Base-by-base conservation (phyloP, 2,329 filamentous ascomycete genomes). In the Aspergillus awamori region DNA sequence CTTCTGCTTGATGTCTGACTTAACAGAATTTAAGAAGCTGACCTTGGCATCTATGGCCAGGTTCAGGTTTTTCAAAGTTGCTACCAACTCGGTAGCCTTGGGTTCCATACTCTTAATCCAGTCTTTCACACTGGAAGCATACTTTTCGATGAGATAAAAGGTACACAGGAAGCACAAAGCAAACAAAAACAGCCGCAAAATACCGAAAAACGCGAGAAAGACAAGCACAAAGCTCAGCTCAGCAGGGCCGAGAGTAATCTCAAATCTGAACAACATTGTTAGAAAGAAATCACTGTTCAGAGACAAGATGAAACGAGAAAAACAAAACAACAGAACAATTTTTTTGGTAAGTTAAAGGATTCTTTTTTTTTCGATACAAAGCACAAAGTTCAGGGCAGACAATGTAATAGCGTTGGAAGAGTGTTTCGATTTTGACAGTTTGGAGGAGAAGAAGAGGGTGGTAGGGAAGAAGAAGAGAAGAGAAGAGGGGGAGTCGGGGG, bases 1-100 rank as follows among this genome's bases (percentile, higher is more conserved):
- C 74, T 91, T 89, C 77, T 96, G 93, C 77, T 97, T 97, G 82
- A 97, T 97, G 75, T 88, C 86, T 47, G 91, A 93, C 79, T 97
- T 96, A 77, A 93, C 82, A 70, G 82, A 83, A 62, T 87, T 91
- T 69, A 97, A 86, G 57, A 86, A 84, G 65, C 86, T 82, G 65
- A 92, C 84, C 74, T 93, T 93, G 55, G 83, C 79, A 70, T 93
- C 90, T 69, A 91, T 81, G 53, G 87, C 83, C 39, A 85, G 83
- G 69, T 91, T 89, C 68, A 86, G 84, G 75, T 84, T 83, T 73
- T 85, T 85, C 64, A 86, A 78, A 56, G 81, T 79, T 60, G 78
- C 79, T 66, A 87, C 74, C 62, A 87, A 80, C 63, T 81, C 81
- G 48, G 78, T 76, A 54, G 84, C 83, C 73, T 85, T 83, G 67